phyloP scores from a whole-genome alignment of 2,329 filamentous ascomycete genomes.

The Calonectria fujianensis region DNA sequence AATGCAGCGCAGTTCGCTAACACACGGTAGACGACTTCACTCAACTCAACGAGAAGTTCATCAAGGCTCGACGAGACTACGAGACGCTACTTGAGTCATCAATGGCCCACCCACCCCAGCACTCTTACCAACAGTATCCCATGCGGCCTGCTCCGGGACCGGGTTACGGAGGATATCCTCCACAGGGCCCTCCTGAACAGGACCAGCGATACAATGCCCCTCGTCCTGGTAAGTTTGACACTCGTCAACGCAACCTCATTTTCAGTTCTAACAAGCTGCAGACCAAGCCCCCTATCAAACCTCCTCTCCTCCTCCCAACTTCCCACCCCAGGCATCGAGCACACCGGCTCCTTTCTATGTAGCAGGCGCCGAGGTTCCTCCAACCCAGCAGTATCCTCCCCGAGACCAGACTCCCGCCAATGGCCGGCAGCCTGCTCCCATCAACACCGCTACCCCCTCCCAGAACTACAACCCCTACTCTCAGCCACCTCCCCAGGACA shows the following conservation, averaged over 20 bases:
- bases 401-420: slow-evolving; percentile 70
- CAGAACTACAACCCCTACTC: slow-evolving; percentile 65
- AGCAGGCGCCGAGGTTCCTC: slow-evolving; percentile 73
- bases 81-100: slow-evolving; percentile 96
- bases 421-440: slow-evolving; percentile 69
- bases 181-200: slow-evolving; percentile 68
- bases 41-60: slow-evolving; percentile 99
- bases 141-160: slow-evolving; percentile 72
- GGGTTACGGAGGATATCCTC: slow-evolving; percentile 67
- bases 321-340: slow-evolving; percentile 71
- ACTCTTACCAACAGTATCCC: slow-evolving; percentile 82
- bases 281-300: slow-evolving; percentile 69
- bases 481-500: slow-evolving; percentile 60
- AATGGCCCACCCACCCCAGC: slow-evolving; percentile 93
- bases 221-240: slow-evolving; percentile 62
- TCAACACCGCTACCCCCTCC: slow-evolving; percentile 72
- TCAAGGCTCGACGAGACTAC: slow-evolving; percentile 97
- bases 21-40: slow-evolving; percentile 89
- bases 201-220: slow-evolving; percentile 83
- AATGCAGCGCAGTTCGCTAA: slow-evolving; percentile 44
- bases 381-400: slow-evolving; percentile 71
- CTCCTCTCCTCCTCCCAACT: slow-evolving; percentile 72
- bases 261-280: slow-evolving; percentile 47
- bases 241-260: not conserved
- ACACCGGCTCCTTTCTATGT: slow-evolving; percentile 79